phyloP scores from a whole-genome alignment of 148 eudicot species.

The Dysphania ambrosioides region DNA sequence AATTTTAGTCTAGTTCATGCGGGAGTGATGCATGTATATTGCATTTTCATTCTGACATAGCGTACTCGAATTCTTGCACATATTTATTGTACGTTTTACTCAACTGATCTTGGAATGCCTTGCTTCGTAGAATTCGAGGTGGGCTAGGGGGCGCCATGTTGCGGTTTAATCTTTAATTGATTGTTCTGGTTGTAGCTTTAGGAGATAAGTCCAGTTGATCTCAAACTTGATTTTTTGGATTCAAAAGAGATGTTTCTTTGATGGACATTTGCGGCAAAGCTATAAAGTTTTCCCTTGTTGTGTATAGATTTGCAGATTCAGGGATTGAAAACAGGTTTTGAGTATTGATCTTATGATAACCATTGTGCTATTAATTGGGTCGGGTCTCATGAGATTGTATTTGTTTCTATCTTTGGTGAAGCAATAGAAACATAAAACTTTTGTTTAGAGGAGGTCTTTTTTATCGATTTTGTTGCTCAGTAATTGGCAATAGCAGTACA shows the following conservation, averaged over 20 bases:
- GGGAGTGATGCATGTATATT: background rate
- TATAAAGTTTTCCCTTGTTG: background rate
- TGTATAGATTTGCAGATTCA: background rate
- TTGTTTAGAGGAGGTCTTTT: background rate
- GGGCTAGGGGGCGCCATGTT: background rate
- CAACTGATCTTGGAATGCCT: background rate
- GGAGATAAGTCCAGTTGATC: background rate
- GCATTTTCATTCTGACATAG: background rate
- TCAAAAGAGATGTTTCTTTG: background rate
- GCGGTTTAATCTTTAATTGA: background rate
- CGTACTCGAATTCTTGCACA: background rate
- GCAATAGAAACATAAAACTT: background rate
- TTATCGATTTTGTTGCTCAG: background rate
- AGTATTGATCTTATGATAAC: background rate
- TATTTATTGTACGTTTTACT: background rate
- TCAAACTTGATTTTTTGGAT: background rate
- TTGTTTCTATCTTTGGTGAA: background rate
- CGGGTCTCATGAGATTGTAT: background rate
- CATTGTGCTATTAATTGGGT: background rate
- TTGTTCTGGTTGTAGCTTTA: background rate
- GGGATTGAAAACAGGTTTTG: background rate
- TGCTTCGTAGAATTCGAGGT: background rate
- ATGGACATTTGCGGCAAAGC: background rate
- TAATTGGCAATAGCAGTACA: background rate
- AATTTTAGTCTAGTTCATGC: background rate